phyloP scores from a whole-genome alignment of 202 grass and related monocot genomes.

The Setaria viridis region DNA sequence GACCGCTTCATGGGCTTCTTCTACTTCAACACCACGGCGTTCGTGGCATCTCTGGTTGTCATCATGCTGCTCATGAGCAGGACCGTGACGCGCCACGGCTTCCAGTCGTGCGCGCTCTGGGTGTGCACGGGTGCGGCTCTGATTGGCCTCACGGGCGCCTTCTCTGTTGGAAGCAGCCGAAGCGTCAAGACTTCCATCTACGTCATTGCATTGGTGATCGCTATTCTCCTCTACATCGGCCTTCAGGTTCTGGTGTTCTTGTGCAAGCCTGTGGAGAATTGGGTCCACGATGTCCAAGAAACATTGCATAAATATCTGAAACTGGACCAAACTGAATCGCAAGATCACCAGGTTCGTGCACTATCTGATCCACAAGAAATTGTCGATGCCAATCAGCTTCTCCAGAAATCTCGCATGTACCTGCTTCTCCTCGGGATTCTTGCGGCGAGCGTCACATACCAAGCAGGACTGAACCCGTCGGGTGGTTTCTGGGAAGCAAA shows the following conservation, averaged over 20 bases:
- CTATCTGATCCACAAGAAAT: neutral
- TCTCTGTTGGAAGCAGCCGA: slow-evolving; percentile 48
- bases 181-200: slow-evolving; percentile 55
- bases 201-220: slow-evolving; percentile 33
- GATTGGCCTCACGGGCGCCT: slow-evolving; percentile 47
- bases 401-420: slow-evolving; percentile 57
- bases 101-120: slow-evolving; percentile 50
- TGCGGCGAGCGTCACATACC: slow-evolving; percentile 53
- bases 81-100: slow-evolving; percentile 41
- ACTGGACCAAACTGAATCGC: neutral
- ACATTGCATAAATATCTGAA: neutral
- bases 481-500: slow-evolving; percentile 56
- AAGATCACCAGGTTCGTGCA: neutral
- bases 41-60: slow-evolving; percentile 50
- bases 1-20: slow-evolving; percentile 53
- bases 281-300: neutral
- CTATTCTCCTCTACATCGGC: slow-evolving; percentile 40
- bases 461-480: slow-evolving; percentile 65
- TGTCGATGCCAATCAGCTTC: neutral
- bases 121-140: slow-evolving; percentile 42
- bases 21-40: slow-evolving; percentile 62
- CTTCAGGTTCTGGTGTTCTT: slow-evolving; percentile 45
- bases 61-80: slow-evolving; percentile 58
- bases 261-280: slow-evolving; percentile 29
- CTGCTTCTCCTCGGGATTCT: slow-evolving; percentile 68